Percentiles rank a stretch among this genome's conserved stretches.
Conservation (phyloP, 2,329 filamentous ascomycete species). For the Thermoascus crustaceus region DNA sequence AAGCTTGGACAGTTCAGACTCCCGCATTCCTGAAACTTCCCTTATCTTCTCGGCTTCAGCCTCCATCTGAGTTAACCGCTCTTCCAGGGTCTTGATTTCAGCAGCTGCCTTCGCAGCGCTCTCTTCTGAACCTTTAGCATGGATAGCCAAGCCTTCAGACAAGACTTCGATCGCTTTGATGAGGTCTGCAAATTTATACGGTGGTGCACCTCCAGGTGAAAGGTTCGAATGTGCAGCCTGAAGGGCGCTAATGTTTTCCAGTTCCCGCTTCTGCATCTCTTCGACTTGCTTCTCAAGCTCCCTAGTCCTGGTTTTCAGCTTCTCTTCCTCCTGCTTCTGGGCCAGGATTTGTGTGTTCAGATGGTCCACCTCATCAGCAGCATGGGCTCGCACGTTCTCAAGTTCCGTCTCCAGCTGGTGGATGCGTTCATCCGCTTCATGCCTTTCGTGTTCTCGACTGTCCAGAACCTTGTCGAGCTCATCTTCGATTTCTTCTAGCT, state of each 20-base stretch:
- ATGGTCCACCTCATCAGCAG: conserved; percentile 43
- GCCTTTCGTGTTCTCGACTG: conserved; percentile 73
- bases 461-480: conserved; percentile 79
- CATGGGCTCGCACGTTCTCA: conserved; percentile 47
- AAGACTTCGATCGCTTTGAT: conserved; percentile 53
- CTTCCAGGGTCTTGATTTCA: conserved; percentile 55
- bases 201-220: conserved; percentile 44
- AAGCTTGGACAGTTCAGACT: conserved; percentile 45
- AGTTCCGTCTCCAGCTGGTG: conserved; percentile 64
- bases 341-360: conserved; percentile 51
- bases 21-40: conserved; percentile 45
- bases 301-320: conserved; percentile 33
- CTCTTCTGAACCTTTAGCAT: conserved; percentile 52
- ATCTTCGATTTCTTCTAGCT: conserved; percentile 82
- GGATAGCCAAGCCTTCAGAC: conserved; percentile 52
- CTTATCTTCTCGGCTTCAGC: conserved; percentile 49
- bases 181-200: conserved; percentile 51
- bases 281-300: conserved; percentile 45
- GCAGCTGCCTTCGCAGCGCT: conserved; percentile 53
- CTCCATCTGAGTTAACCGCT: conserved; percentile 48
- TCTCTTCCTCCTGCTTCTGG: conserved; percentile 43
- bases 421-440: conserved; percentile 59
- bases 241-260: conserved; percentile 48
- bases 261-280: conserved; percentile 44
- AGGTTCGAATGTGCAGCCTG: conserved; percentile 54